Evolutionary conservation across 179 eudicot genomes (phyloP), one percentile per base, ranked within the genome.

Genomic region (Beta macrorhiza): DNA sequence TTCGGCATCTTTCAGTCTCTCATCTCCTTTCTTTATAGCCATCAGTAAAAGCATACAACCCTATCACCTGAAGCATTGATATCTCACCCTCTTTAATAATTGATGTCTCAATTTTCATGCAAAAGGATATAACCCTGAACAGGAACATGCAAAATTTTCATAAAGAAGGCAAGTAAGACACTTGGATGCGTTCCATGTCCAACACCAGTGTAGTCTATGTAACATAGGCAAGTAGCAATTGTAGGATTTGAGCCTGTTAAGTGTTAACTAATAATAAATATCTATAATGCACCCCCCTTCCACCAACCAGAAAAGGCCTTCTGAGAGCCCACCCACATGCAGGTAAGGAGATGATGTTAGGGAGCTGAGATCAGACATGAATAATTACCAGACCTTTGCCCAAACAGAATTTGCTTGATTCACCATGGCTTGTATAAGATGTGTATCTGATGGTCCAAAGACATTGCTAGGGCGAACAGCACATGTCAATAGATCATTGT

Each of bases 381-480:
- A 58, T 67, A 86, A 82, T 25, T 83, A 82, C 78, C 89, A 74
- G 78, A 95, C 99, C 99, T 94, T 95, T 75, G 91, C 91, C 93
- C 92, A 90, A 78, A 87, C 74, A 72, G 93, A 87, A 78, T 90
- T 94, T 71, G 92, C 96, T 80, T 89, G 89, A 67, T 88, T 86
- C 82, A 94, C 90, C 62, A 96, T 63, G 73, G 83, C 85, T 20
- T 91, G 91, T 77, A 91, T 79, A 79, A 96, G 51, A 20, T 86
- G 74, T 62, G 89, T 81, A 82, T 96, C 99, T 83, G 89, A 91
- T 81, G 97, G 98, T 79, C 99, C 99, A 89, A 96, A 96, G 67
- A 94, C 90, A 89, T 91, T 91, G 89, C 94, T 86, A 22, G 98
- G 97, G 76, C 99, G 97, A 83, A 94, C 84, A 72, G 87, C 96